Evolutionary conservation across 2,329 filamentous ascomycete species (phyloP).

Genomic region (Aureobasidium sp.): DNA sequence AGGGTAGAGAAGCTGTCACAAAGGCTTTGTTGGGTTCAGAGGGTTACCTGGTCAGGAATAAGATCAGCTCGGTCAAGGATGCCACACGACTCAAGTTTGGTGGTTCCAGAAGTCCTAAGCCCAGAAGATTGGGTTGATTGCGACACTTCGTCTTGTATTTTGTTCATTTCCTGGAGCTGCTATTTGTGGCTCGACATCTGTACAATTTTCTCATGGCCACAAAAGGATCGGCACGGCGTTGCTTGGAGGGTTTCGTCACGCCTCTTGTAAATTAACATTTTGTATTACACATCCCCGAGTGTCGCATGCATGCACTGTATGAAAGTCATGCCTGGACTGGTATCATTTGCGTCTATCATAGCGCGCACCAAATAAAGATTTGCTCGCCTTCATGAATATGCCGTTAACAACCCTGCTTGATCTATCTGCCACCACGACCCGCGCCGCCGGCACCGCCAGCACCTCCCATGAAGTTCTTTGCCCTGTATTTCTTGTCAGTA

Average conservation of each 20-base stretch:
- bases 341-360: slow-evolving; percentile 14
- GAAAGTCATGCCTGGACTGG: slow-evolving; percentile 2
- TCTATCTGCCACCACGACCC: slow-evolving; percentile 20
- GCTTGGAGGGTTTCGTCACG: neutral
- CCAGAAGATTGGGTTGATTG: slow-evolving; percentile 67
- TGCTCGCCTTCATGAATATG: slow-evolving; percentile 1
- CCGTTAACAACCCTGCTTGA: neutral
- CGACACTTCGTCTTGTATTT: neutral
- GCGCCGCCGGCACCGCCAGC: slow-evolving; percentile 44
- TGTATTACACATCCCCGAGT: slow-evolving; percentile 1
- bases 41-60: slow-evolving; percentile 64
- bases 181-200: neutral
- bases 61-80: slow-evolving; percentile 76
- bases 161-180: neutral
- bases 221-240: slow-evolving; percentile 14
- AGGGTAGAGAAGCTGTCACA: slow-evolving; percentile 77
- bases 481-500: slow-evolving; percentile 40
- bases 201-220: neutral
- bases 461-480: slow-evolving; percentile 62
- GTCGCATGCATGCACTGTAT: slow-evolving; percentile 1
- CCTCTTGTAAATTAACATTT: slow-evolving; percentile 2
- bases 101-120: slow-evolving; percentile 77
- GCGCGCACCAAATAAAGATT: neutral
- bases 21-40: slow-evolving; percentile 86
- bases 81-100: slow-evolving; percentile 90